These are phyloP conservation scores for Blastocystis sp. DNA, from an alignment of 352 stramenopile species.

Conservation along the genomic window DNA sequence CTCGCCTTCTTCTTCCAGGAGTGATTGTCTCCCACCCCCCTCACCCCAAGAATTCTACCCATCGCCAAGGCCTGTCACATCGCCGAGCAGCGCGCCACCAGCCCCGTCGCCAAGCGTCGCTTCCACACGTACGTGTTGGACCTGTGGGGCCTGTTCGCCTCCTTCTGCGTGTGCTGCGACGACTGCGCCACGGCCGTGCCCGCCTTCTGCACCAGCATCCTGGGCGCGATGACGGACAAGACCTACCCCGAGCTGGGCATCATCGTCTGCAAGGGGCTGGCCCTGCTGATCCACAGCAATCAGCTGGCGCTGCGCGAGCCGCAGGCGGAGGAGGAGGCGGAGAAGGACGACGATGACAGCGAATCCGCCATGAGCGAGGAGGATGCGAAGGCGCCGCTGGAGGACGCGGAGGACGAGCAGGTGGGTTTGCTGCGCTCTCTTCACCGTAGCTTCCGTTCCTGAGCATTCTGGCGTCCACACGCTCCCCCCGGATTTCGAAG, in stretches of 20 bases:
- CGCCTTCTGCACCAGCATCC: neutral
- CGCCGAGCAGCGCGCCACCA: neutral
- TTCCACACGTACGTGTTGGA: slow-evolving; percentile 20
- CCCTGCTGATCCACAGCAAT: slow-evolving; percentile 52
- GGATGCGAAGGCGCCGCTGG: neutral
- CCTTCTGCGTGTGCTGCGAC: slow-evolving; percentile 34
- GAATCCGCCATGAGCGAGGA: neutral
- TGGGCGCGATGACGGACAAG: slow-evolving; percentile 56
- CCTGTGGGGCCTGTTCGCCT: slow-evolving; percentile 48
- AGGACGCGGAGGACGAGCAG: slow-evolving; percentile 10
- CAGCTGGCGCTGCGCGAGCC: slow-evolving; percentile 4
- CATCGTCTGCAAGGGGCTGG: slow-evolving; percentile 39
- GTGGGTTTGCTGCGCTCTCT: neutral
- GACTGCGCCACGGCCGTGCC: slow-evolving; percentile 4
- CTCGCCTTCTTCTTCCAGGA: slow-evolving; percentile 49
- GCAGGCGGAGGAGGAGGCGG: neutral
- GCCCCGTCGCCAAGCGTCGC: neutral
- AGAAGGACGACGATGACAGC: slow-evolving; percentile 6
- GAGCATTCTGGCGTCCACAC: slow-evolving; percentile 8
- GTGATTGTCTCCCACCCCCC: neutral
- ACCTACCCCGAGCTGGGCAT: slow-evolving; percentile 22
- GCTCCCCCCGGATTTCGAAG: neutral
- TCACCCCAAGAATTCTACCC: slow-evolving; percentile 35
- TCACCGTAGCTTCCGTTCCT: slow-evolving; percentile 49
- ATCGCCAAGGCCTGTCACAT: slow-evolving; percentile 46